Evolutionary conservation across 108 stramenopile species (phyloP).

Genomic region (Tribonema minus): DNA sequence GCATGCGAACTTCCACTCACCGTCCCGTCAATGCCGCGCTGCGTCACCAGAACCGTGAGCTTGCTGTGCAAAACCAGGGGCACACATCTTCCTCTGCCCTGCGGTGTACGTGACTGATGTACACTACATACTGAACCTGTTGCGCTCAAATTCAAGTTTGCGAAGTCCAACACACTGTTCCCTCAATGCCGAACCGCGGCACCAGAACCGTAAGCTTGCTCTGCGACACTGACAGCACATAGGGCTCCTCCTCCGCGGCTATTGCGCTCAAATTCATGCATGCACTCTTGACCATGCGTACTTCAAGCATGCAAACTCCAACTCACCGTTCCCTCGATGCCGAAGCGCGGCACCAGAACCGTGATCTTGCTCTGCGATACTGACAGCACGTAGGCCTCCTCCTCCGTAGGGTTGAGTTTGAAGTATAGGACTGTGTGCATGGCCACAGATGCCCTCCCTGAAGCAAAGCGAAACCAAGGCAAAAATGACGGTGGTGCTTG

Average conservation of each 20-base stretch:
- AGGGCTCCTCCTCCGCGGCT: conserved; percentile 87
- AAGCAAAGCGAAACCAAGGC: no score
- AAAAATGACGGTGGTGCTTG: no score
- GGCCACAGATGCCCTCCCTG: conserved; percentile 22
- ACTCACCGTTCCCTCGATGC: conserved; percentile 86
- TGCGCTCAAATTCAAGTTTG: no score
- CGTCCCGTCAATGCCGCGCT: no score
- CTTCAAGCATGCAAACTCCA: neutral
- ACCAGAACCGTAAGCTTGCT: conserved; percentile 79
- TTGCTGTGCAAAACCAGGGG: no score
- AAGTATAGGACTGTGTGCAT: conserved; percentile 29
- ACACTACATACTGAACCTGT: no score
- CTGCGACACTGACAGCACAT: conserved; percentile 80
- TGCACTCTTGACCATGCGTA: no score
- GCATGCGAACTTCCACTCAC: neutral
- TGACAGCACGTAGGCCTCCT: conserved; percentile 88
- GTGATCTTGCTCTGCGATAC: conserved; percentile 68
- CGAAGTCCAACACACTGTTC: no score
- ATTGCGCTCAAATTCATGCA: no score
- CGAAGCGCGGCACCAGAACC: conserved; percentile 93
- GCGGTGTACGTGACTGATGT: no score
- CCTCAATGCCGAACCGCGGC: conserved; percentile 97
- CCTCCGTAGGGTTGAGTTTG: conserved; percentile 48
- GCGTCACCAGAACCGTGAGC: no score
- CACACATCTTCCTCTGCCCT: no score